Percentiles rank a stretch among this genome's conserved stretches.
These are phyloP conservation scores for Spiromastix sp. DNA, from an alignment of 2,329 filamentous ascomycete genomes.

Conservation along the genomic window DNA sequence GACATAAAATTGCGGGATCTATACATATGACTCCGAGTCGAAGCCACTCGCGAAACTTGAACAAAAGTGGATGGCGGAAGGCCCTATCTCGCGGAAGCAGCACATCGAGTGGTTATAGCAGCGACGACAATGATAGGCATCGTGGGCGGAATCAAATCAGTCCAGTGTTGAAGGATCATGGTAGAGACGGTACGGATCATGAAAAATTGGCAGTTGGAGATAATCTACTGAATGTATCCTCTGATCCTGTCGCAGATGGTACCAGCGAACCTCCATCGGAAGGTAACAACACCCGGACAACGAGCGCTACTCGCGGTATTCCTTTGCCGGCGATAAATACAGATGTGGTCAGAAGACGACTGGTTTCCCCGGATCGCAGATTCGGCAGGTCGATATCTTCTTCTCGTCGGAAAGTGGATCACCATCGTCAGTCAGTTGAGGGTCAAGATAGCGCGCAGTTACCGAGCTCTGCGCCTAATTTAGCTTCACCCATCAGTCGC, in stretches of 20 bases:
- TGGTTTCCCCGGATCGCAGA: neutral
- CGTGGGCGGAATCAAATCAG: conserved; percentile 5
- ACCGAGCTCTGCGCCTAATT: too few species aligned
- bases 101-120: conserved; percentile 49
- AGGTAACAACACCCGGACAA: neutral
- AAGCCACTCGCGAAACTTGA: conserved; percentile 37
- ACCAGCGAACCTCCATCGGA: neutral
- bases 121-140: conserved; percentile 18
- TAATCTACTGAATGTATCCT: too few species aligned
- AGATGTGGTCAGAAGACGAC: neutral
- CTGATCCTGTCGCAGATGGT: neutral
- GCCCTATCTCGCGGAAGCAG: conserved; percentile 43
- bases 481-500: conserved; percentile 1
- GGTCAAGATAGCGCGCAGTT: too few species aligned
- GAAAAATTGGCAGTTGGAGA: too few species aligned
- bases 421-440: neutral
- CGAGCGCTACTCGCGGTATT: neutral
- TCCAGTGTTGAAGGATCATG: neutral
- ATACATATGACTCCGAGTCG: conserved; percentile 47
- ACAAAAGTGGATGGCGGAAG: conserved; percentile 43
- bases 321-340: conserved; percentile 7
- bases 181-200: neutral
- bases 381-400: neutral
- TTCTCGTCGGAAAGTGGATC: neutral
- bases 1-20: conserved; percentile 50